A percentile compares a stretch with the other conserved stretches of the same genome.
phyloP scores from a whole-genome alignment of 495 filamentous ascomycete species.

The Podospora tetraspora region DNA sequence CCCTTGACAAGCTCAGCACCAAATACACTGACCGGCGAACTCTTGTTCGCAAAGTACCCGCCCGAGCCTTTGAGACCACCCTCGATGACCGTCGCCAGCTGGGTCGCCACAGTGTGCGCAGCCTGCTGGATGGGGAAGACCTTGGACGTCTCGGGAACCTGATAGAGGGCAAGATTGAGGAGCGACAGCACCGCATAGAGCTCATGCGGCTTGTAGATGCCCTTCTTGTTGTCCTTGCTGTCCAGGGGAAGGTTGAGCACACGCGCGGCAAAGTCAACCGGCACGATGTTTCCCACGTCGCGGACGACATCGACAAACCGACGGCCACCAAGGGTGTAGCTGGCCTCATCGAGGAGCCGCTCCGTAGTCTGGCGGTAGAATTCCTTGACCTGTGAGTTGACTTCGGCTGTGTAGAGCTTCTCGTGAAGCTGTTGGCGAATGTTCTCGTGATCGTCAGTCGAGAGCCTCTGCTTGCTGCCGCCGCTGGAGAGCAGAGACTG shows the following conservation, averaged over 20 bases:
- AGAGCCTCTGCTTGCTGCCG: conserved; percentile 50
- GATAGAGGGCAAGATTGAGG: conserved; percentile 53
- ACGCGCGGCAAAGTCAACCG: conserved; percentile 64
- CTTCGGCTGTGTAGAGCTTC: conserved; percentile 53
- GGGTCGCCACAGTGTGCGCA: conserved; percentile 54
- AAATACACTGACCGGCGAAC: conserved; percentile 57
- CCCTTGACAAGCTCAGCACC: conserved; percentile 66
- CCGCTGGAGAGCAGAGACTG: conserved; percentile 44
- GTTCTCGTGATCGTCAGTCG: conserved; percentile 48
- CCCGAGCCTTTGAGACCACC: conserved; percentile 56
- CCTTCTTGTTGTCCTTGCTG: conserved; percentile 59
- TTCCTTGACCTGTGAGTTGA: conserved; percentile 52
- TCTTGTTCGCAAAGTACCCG: conserved; percentile 34
- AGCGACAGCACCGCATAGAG: conserved; percentile 69
- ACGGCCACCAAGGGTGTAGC: conserved; percentile 52
- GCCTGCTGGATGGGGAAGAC: conserved; percentile 56
- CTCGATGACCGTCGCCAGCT: conserved; percentile 40
- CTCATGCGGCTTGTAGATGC: conserved; percentile 73
- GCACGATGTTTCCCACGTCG: conserved; percentile 70
- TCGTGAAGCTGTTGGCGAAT: conserved; percentile 51
- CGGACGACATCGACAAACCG: conserved; percentile 71
- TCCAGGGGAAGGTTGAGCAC: conserved; percentile 72
- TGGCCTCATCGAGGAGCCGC: conserved; percentile 58
- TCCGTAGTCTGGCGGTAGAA: conserved; percentile 63
- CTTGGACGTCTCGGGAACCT: conserved; percentile 45